Evolutionary conservation across 2,329 filamentous ascomycete genomes (phyloP).

Genomic region (Trichoderma semiorbis): DNA sequence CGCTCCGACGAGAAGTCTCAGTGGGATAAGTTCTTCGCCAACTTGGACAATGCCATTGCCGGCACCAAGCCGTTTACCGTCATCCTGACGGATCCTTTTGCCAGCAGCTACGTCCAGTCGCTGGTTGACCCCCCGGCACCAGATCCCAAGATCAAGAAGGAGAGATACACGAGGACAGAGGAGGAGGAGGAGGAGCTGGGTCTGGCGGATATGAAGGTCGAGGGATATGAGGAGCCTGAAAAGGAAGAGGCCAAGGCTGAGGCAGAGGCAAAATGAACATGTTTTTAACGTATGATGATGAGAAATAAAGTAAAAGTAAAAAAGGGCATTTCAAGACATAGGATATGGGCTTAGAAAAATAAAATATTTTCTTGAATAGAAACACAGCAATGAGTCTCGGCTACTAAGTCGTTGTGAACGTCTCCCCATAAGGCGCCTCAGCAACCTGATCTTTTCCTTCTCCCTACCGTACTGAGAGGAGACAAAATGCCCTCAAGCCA

Average conservation of each 20-base stretch:
- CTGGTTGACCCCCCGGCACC: conserved; percentile 66
- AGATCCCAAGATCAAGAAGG: conserved; percentile 76
- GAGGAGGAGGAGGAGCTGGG: conserved; percentile 95
- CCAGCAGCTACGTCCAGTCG: conserved; percentile 91
- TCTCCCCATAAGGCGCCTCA: background rate
- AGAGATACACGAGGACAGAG: conserved; percentile 81
- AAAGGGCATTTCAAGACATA: background rate
- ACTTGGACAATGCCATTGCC: conserved; percentile 72
- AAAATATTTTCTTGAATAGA: background rate
- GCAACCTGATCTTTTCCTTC: no score
- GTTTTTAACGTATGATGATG: background rate
- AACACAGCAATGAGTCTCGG: background rate
- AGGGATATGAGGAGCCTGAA: conserved; percentile 65
- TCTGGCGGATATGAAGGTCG: conserved; percentile 86
- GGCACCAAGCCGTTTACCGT: conserved; percentile 80
- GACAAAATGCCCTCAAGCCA: no score
- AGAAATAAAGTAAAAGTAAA: background rate
- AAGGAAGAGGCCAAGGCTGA: conserved; percentile 24
- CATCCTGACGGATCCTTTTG: conserved; percentile 81
- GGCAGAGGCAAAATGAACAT: background rate
- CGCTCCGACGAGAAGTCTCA: conserved; percentile 58
- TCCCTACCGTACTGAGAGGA: no score
- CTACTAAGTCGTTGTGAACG: background rate
- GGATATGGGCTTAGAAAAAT: background rate
- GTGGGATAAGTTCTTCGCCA: conserved; percentile 79